Evolutionary conservation across 805 yeast genomes (phyloP).

Genomic region (Martiniozyma abietophila): DNA sequence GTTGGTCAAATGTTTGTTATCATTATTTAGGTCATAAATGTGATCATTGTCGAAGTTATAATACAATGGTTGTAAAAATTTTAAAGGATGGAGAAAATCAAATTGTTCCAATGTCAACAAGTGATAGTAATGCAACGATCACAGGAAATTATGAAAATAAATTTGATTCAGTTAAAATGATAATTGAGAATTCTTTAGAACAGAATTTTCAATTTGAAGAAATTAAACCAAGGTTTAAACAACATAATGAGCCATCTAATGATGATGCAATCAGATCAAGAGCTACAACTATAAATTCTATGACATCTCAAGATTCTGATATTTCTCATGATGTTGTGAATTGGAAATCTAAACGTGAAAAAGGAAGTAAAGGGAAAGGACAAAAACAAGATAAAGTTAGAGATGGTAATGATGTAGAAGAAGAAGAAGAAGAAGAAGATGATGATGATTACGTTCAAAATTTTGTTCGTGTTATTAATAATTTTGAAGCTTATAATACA

Average conservation of each 20-base stretch:
- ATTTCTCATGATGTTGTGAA: too few relatives aligned
- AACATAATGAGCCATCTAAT: too few relatives aligned
- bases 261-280: neutral
- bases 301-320: slow-evolving; percentile 6
- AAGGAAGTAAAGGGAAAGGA: neutral
- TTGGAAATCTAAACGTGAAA: neutral
- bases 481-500: slow-evolving; percentile 26
- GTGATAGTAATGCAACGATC: slow-evolving; percentile 14
- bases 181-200: slow-evolving; percentile 22
- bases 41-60: slow-evolving; percentile 78
- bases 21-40: slow-evolving; percentile 86
- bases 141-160: slow-evolving; percentile 1
- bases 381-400: too few relatives aligned
- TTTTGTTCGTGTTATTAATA: slow-evolving; percentile 26
- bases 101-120: slow-evolving; percentile 8
- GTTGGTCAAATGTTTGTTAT: slow-evolving; percentile 63
- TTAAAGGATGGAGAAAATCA: slow-evolving; percentile 48
- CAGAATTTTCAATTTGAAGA: slow-evolving; percentile 28
- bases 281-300: slow-evolving; percentile 1
- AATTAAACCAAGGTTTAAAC: slow-evolving; percentile 8
- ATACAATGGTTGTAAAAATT: slow-evolving; percentile 65
- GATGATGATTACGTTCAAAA: slow-evolving; percentile 23
- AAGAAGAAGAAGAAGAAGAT: slow-evolving; percentile 15
- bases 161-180: slow-evolving; percentile 4
- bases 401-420: slow-evolving; percentile 1